Evolutionary conservation across 352 stramenopile genomes (phyloP), one percentile per base, ranked within the genome.

Genomic region (Phytophthora pistaciae): DNA sequence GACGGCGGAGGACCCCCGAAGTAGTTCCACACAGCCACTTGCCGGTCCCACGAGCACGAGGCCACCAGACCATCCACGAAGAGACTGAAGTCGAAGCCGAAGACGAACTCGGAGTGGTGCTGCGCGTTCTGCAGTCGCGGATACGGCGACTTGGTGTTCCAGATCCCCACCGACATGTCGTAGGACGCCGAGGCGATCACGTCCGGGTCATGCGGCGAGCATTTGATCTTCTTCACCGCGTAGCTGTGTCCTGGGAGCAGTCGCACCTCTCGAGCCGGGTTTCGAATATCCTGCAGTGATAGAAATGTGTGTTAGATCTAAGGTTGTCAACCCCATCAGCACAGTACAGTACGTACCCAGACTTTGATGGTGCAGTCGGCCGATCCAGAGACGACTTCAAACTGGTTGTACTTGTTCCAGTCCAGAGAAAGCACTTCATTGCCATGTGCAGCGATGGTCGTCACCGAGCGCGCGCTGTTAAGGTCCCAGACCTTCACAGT

Each of bases 341-440:
- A 23, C 42, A 9, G 20, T 20, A 50, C 42, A 48, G 1, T 49
- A 65, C 78, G 49, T 81, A 95, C 88, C 87, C 91, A 97, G 21
- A 97, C 67, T 81, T 94, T 94, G 65, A 97, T 91, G 42, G 62
- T 83, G 64, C 86, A 89, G 54, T 97, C 92, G 1, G 89, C 87
- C 7, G 91, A 97, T 27, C 91, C 93, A 0, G 91, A 95, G 27
- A 95, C 89, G 60, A 98, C 69, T 72, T 97, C 75, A 49, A 92
- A 94, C 56, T 93, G 83, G 55, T 97, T 96, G 80, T 98, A 98
- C 79, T 98, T 98, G 83, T 97, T 97, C 93, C 93, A 98, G 75
- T 98, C 93, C 48, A 96, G 79, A 23, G 87, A 77, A 0, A 98
- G 84, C 48, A 97, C 90, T 58, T 98, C 93, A 44, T 91, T 91